Percentiles rank a stretch among this genome's conserved stretches.
phyloP scores from a whole-genome alignment of 768 basidiomycete genomes.

The Chlorophyllum brunneum region DNA sequence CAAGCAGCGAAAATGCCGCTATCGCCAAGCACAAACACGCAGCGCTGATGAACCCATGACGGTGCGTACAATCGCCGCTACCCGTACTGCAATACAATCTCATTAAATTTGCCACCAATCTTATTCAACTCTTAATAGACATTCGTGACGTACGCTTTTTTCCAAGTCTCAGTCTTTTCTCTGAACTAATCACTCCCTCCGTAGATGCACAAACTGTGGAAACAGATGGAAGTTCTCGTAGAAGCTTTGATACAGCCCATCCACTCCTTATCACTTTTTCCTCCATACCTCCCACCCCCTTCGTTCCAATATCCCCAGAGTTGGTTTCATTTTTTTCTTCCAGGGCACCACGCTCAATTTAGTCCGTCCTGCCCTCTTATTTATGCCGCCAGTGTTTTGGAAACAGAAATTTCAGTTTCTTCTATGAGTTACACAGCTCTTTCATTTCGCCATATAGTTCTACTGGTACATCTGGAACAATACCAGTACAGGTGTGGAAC shows the following conservation, averaged over 20 bases:
- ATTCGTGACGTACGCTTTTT: constrained; percentile 72
- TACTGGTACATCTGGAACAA: neutral
- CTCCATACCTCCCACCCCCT: too few relatives aligned
- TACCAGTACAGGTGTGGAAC: neutral
- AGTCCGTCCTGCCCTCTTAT: neutral
- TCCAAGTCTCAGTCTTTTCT: neutral
- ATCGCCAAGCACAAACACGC: constrained; percentile 94
- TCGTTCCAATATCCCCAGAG: too few relatives aligned
- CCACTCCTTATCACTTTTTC: neutral
- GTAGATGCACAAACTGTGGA: constrained; percentile 60
- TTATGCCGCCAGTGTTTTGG: constrained; percentile 2
- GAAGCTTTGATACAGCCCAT: neutral
- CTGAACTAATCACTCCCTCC: constrained; percentile 7
- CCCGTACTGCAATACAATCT: neutral
- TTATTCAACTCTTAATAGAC: constrained; percentile 47
- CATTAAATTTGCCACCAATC: neutral
- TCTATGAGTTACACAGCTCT: too few relatives aligned
- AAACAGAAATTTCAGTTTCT: neutral
- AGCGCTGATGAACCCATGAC: constrained; percentile 99
- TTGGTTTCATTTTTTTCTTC: too few relatives aligned
- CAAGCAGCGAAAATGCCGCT: constrained; percentile 90
- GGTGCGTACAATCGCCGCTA: constrained; percentile 37
- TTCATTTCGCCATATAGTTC: neutral
- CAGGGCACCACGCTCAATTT: constrained; percentile 3
- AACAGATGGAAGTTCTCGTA: constrained; percentile 44